A percentile compares a stretch with the other conserved stretches of the same genome.
Conservation (phyloP, 1,139 yeast genomes). For the Suhomyces choctaworum region DNA sequence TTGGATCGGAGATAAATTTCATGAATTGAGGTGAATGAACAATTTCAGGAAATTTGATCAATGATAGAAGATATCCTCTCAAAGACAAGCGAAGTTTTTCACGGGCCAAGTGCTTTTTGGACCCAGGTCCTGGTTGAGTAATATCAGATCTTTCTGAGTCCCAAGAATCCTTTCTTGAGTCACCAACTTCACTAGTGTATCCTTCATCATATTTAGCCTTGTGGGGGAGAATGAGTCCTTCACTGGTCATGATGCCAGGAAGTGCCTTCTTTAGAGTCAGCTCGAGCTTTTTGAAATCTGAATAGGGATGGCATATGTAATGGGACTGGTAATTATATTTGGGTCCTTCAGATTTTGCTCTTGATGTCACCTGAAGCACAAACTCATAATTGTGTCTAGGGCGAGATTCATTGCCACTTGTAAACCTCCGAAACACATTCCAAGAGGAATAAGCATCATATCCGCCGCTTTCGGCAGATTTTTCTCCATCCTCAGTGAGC, state of each 20-base stretch:
- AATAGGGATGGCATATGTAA: slow-evolving; percentile 61
- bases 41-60: slow-evolving; percentile 57
- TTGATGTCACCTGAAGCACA: slow-evolving; percentile 38
- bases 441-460: slow-evolving; percentile 17
- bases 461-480: neutral
- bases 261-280: slow-evolving; percentile 50
- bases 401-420: slow-evolving; percentile 18
- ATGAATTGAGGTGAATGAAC: slow-evolving; percentile 51
- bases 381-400: slow-evolving; percentile 44
- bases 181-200: slow-evolving; percentile 3
- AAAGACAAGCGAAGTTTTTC: slow-evolving; percentile 77
- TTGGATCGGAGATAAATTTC: slow-evolving; percentile 50
- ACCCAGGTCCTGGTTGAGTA: slow-evolving; percentile 1
- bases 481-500: neutral
- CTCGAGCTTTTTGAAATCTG: slow-evolving; percentile 63
- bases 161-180: slow-evolving; percentile 2
- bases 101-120: slow-evolving; percentile 22
- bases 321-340: slow-evolving; percentile 25
- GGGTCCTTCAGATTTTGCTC: slow-evolving; percentile 16
- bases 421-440: slow-evolving; percentile 25
- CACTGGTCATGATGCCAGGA: slow-evolving; percentile 73
- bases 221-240: slow-evolving; percentile 50
- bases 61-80: slow-evolving; percentile 63
- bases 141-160: slow-evolving; percentile 7
- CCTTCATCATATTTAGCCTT: slow-evolving; percentile 49